A percentile compares a stretch with the other conserved stretches of the same genome.
Conservation (phyloP, 2,329 filamentous ascomycete genomes). For the Microsporum audouinii region DNA sequence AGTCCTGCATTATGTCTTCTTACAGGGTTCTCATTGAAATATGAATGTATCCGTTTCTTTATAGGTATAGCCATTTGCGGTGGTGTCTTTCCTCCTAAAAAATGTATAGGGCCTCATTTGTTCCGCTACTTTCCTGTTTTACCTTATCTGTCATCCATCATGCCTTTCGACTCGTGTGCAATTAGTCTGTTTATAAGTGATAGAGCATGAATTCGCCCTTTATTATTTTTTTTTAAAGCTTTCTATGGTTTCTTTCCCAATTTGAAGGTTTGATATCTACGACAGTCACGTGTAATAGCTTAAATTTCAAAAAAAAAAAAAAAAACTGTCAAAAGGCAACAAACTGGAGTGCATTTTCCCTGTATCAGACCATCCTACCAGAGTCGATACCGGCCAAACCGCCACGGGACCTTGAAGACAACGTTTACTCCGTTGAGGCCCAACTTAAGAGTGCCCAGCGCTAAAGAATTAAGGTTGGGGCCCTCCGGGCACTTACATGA, state of each 20-base stretch:
- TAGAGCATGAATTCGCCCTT: not conserved
- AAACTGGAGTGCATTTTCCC: too few species aligned
- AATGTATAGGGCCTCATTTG: conserved; percentile 1
- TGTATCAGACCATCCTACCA: too few species aligned
- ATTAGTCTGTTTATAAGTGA: not conserved
- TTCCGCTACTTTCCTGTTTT: not conserved
- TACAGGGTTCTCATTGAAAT: not conserved
- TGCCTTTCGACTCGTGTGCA: not conserved
- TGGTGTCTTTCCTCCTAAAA: not conserved
- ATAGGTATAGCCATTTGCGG: not conserved
- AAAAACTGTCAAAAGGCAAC: too few species aligned
- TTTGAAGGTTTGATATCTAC: not conserved
- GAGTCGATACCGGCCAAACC: too few species aligned
- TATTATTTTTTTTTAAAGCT: not conserved
- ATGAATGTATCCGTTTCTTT: not conserved
- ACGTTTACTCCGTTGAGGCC: not conserved
- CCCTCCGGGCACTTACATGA: not conserved
- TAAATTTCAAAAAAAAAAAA: too few species aligned
- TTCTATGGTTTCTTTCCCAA: not conserved
- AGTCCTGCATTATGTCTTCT: not conserved
- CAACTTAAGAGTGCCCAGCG: not conserved
- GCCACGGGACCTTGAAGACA: too few species aligned
- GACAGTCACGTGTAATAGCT: not conserved
- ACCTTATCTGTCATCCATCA: not conserved
- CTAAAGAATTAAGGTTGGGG: not conserved